These are phyloP conservation scores for Talaromyces ruber DNA, from an alignment of 495 filamentous ascomycete genomes.

Conservation along the genomic window DNA sequence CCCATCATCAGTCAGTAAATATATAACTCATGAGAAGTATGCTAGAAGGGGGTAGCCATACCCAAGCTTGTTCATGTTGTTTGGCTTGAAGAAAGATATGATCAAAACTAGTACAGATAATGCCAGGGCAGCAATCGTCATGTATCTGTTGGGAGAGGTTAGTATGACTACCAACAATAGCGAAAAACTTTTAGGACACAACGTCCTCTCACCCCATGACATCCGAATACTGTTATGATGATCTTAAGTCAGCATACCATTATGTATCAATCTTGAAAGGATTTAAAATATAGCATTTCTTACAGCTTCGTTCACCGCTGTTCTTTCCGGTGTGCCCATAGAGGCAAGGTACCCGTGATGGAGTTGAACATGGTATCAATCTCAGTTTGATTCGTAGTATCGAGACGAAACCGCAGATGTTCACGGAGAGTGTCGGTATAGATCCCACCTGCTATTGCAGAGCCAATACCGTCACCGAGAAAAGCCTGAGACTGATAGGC, in stretches of 20 bases:
- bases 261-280: too few species aligned
- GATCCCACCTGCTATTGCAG: slow-evolving; percentile 39
- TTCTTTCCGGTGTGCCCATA: slow-evolving; percentile 30
- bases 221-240: slow-evolving; percentile 28
- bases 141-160: slow-evolving; percentile 15
- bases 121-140: slow-evolving; percentile 36
- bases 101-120: slow-evolving; percentile 28
- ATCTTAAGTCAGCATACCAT: neutral
- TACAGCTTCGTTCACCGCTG: slow-evolving; percentile 33
- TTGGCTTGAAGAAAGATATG: slow-evolving; percentile 29
- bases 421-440: slow-evolving; percentile 33
- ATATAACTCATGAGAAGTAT: neutral
- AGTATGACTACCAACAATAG: too few species aligned
- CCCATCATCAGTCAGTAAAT: slow-evolving; percentile 7
- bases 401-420: slow-evolving; percentile 22
- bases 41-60: slow-evolving; percentile 11
- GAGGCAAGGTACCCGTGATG: slow-evolving; percentile 29
- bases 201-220: slow-evolving; percentile 22
- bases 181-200: too few species aligned
- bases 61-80: slow-evolving; percentile 33
- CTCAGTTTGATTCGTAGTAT: slow-evolving; percentile 12
- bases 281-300: slow-evolving; percentile 4
- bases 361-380: slow-evolving; percentile 33
- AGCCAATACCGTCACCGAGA: slow-evolving; percentile 36
- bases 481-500: slow-evolving; percentile 33